phyloP scores from a whole-genome alignment of 139 green algal genomes.

The Diplosphaera chodatii region DNA sequence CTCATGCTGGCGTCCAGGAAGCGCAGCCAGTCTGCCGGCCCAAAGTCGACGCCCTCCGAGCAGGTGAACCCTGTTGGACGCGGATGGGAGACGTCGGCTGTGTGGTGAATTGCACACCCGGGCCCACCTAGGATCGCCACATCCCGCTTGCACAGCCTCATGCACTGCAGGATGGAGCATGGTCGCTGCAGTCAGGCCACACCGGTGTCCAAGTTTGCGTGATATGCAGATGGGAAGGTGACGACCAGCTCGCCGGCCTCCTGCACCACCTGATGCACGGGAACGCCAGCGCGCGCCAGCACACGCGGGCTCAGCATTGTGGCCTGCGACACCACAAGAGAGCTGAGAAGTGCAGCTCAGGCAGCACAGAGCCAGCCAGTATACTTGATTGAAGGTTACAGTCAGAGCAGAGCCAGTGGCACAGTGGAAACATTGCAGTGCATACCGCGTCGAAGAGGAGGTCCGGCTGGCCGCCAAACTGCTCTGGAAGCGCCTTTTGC shows the following conservation, averaged over 20 bases:
- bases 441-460: conserved; percentile 73
- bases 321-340: conserved; percentile 11
- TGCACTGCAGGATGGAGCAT: no score
- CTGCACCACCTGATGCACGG: conserved; percentile 35
- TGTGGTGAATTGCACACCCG: no score
- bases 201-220: conserved; percentile 56
- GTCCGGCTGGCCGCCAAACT: conserved; percentile 65
- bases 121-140: no score
- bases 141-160: no score
- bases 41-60: conserved; percentile 74
- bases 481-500: conserved; percentile 57
- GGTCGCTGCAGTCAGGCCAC: no score
- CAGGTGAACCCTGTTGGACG: conserved; percentile 62
- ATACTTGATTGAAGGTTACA: no score
- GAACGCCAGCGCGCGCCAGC: conserved; percentile 45
- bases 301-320: conserved; percentile 55
- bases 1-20: conserved; percentile 28
- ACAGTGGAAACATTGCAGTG: neutral
- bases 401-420: no score
- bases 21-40: conserved; percentile 74
- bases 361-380: no score
- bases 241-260: conserved; percentile 73
- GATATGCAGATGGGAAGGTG: conserved; percentile 76
- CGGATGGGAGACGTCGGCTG: no score
- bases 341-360: no score